Evolutionary conservation across 768 basidiomycete genomes (phyloP).

Genomic region (Pleurotus ostreatus): DNA sequence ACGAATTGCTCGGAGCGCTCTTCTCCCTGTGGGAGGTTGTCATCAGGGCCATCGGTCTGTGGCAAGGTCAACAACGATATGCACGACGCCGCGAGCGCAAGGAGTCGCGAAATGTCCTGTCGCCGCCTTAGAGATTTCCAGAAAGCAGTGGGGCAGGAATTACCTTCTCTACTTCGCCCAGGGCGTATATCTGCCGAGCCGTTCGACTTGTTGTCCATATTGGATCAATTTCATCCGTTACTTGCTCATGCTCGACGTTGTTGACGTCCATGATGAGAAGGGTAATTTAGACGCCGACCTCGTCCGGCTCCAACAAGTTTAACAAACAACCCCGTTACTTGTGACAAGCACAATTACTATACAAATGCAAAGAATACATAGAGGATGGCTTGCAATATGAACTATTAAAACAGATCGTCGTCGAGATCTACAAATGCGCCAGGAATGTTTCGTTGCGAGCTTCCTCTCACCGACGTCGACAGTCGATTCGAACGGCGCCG

Average conservation of each 20-base stretch:
- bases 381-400: not conserved
- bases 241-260: conserved; percentile 26
- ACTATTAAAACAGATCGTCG: not conserved
- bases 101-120: conserved; percentile 77
- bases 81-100: conserved; percentile 73
- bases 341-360: too few species aligned
- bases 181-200: conserved; percentile 75
- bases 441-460: not conserved
- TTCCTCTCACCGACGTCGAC: not conserved
- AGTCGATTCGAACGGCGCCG: conserved; percentile 23
- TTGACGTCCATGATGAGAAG: conserved; percentile 19
- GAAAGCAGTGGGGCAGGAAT: not conserved
- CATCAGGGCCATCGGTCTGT: conserved; percentile 69
- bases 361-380: not conserved
- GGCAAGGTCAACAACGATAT: conserved; percentile 79
- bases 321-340: too few species aligned
- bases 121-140: not conserved
- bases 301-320: too few species aligned
- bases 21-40: conserved; percentile 71
- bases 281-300: too few species aligned
- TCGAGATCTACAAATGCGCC: conserved; percentile 1
- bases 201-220: conserved; percentile 82
- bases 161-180: conserved; percentile 80
- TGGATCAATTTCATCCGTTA: conserved; percentile 57
- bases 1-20: conserved; percentile 86